phyloP scores from a whole-genome alignment of 345 rosid genomes.

The Noccaea caerulescens region DNA sequence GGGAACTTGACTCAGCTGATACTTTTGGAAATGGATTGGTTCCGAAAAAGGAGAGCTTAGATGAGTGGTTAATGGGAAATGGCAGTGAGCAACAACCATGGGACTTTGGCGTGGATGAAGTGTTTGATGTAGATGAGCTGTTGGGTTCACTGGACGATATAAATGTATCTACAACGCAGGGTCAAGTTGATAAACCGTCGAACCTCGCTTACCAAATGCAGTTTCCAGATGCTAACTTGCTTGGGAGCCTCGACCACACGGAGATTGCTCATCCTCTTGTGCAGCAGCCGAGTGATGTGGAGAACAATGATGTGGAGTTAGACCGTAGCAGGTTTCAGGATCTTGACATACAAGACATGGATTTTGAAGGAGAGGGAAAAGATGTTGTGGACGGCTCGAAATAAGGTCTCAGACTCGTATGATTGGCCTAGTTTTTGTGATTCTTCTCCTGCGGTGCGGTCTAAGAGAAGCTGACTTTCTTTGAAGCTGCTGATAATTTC shows the following conservation, averaged over 20 bases:
- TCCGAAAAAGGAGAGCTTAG: slow-evolving; percentile 10
- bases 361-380: neutral
- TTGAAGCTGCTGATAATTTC: slow-evolving; percentile 21
- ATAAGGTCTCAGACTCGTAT: slow-evolving; percentile 1
- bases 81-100: slow-evolving; percentile 29
- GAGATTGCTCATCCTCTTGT: slow-evolving; percentile 28
- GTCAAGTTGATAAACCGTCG: slow-evolving; percentile 20
- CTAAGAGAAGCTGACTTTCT: slow-evolving; percentile 22
- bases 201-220: slow-evolving; percentile 30
- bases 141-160: slow-evolving; percentile 41
- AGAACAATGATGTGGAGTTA: slow-evolving; percentile 14
- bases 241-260: slow-evolving; percentile 28
- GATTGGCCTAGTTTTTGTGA: slow-evolving; percentile 7
- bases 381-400: neutral
- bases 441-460: neutral
- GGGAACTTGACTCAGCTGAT: neutral
- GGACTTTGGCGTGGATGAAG: slow-evolving; percentile 46
- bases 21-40: slow-evolving; percentile 24
- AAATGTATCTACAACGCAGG: slow-evolving; percentile 25
- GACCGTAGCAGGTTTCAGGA: slow-evolving; percentile 24
- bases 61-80: slow-evolving; percentile 18
- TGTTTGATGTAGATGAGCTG: slow-evolving; percentile 68
- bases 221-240: slow-evolving; percentile 35
- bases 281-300: slow-evolving; percentile 27
- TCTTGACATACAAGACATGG: slow-evolving; percentile 19